Evolutionary conservation across 106 monocot species (phyloP), one percentile per base, ranked within the genome.

Genomic region (Posidonia australis): DNA sequence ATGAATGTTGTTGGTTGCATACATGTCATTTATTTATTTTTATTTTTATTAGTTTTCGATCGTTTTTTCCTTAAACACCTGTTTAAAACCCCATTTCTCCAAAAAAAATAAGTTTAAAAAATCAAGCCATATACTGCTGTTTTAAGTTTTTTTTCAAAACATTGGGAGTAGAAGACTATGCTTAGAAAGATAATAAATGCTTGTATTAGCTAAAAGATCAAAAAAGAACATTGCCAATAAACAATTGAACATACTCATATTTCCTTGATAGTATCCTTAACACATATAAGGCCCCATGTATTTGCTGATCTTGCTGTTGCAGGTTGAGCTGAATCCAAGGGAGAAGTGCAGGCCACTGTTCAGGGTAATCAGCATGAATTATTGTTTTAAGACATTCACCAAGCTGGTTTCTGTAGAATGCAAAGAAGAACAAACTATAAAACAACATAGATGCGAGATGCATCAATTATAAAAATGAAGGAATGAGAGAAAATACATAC

Each of bases 371-470:
- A 44, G 81, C 76, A 72, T 91, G 82, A 27, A 88, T 77, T 42
- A 99, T 81, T 44, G 91, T 88, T 74, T 99, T 99, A 54, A 99
- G 72, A 51, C 98, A 90, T 75, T 99, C 98, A 23, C 98, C 98
- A 74, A 99, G 82, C 54, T 99, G 98, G 12, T 73, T 76, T 76
- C 98, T 92, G 64, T 64, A 19, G 20, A 17, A 45, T 0, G 46
- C 10, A 45, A 64, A 47, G 25, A 46, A 54, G 23, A n/a, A 73
- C 27, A 26, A 21, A 53, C 22, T 36, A 64, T 14, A 64, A 25
- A 63, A 1, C 5, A 26, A 19, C 16, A 26, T 22, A 64, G 2
- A 18, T 51, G 42, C n/a, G 31, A 36, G 10, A 57, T n/a, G 1
- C 19, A 43, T 30, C 20, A 42, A 67, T 13, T 10, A 22, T 32